Evolutionary conservation across 2,329 filamentous ascomycete genomes (phyloP).

Genomic region (Juglanconis oblonga): DNA sequence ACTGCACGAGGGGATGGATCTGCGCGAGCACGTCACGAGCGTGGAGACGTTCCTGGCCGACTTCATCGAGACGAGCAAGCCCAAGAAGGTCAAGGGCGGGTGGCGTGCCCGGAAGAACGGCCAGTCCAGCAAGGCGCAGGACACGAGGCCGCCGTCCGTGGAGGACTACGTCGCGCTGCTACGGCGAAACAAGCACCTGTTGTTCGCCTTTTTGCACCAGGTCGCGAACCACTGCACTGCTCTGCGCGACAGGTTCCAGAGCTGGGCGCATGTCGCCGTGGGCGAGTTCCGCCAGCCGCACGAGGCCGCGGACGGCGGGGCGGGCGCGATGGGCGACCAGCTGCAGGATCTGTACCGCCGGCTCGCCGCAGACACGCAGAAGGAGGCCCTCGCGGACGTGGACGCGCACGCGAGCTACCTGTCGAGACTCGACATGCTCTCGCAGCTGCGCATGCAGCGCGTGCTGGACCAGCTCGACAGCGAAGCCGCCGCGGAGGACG

Average conservation of each 20-base stretch:
- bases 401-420: constrained; percentile 63
- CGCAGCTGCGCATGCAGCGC: constrained; percentile 37
- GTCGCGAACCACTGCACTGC: constrained; percentile 66
- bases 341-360: constrained; percentile 41
- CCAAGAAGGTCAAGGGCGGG: constrained; percentile 41
- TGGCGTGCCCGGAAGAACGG: constrained; percentile 40
- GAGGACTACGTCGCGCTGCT: constrained; percentile 70
- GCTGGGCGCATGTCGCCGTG: constrained; percentile 58
- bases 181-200: constrained; percentile 58
- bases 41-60: constrained; percentile 68
- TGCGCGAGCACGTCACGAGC: constrained; percentile 66
- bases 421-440: constrained; percentile 49
- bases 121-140: constrained; percentile 29
- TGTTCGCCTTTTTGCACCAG: constrained; percentile 71
- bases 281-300: constrained; percentile 48
- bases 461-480: constrained; percentile 7
- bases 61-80: constrained; percentile 59
- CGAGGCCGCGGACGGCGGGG: constrained; percentile 2
- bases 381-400: constrained; percentile 47
- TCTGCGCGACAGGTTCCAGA: constrained; percentile 57
- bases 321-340: constrained; percentile 33
- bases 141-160: constrained; percentile 52
- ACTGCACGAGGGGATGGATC: constrained; percentile 68
- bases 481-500: neutral
- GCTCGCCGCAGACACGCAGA: constrained; percentile 46